Conservation (phyloP, 495 filamentous ascomycete genomes). For the Lichenothelia convexa region DNA sequence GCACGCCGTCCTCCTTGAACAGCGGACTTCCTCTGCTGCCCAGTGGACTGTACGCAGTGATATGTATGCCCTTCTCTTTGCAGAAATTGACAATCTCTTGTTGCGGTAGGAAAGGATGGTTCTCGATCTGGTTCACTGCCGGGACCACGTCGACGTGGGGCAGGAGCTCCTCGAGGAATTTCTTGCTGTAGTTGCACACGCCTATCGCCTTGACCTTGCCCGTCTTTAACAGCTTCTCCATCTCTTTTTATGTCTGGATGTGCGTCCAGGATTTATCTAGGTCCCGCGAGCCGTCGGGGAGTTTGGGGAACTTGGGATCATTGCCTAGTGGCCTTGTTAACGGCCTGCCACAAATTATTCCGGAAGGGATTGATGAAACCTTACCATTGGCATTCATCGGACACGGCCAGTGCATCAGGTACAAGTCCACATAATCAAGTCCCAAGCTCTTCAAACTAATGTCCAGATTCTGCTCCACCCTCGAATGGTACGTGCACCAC, state of each 20-base stretch:
- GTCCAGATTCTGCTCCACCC: conserved; percentile 48
- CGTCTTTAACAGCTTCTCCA: conserved; percentile 51
- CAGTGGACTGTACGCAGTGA: conserved; percentile 42
- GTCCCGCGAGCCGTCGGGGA: conserved; percentile 49
- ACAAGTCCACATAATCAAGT: conserved; percentile 68
- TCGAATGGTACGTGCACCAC: conserved; percentile 60
- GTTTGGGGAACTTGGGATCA: conserved; percentile 59
- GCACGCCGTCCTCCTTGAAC: conserved; percentile 45
- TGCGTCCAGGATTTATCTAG: conserved; percentile 46
- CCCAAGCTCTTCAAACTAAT: conserved; percentile 52
- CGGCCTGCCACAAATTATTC: background rate
- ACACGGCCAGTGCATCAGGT: conserved; percentile 66
- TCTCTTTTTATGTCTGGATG: conserved; percentile 57
- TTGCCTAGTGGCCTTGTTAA: conserved; percentile 32
- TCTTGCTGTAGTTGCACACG: conserved; percentile 63
- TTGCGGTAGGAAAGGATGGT: conserved; percentile 69
- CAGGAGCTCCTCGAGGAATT: conserved; percentile 56
- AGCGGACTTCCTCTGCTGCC: conserved; percentile 64
- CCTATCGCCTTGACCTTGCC: conserved; percentile 64
- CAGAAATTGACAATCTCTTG: conserved; percentile 58
- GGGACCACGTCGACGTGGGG: conserved; percentile 45
- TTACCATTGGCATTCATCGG: conserved; percentile 65
- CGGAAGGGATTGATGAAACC: conserved; percentile 1
- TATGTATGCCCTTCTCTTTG: conserved; percentile 24
- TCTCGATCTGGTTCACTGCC: conserved; percentile 86